A percentile compares a stretch with the other conserved stretches of the same genome.
Evolutionary conservation across 495 filamentous ascomycete genomes (phyloP).

Genomic region (Penicillium diatomitis): DNA sequence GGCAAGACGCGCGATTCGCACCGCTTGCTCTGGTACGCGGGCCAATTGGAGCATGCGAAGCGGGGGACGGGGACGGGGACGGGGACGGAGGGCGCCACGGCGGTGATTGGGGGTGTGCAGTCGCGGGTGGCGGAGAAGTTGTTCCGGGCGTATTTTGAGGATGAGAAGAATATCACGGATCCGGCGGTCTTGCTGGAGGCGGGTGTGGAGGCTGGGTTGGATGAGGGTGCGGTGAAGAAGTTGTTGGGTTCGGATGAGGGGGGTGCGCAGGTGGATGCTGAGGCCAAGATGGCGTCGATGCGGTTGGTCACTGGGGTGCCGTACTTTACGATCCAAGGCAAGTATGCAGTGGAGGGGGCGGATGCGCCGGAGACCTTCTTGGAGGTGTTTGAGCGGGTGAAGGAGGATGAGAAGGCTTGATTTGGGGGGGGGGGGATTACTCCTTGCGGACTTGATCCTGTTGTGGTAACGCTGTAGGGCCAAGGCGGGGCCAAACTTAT

Average conservation of each 20-base stretch:
- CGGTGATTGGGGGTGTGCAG: conserved; percentile 35
- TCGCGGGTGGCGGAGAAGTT: conserved; percentile 57
- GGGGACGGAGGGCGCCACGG: neutral
- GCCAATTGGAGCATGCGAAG: conserved; percentile 42
- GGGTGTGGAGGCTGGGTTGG: conserved; percentile 54
- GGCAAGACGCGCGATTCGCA: conserved; percentile 76
- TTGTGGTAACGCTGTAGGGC: too few species aligned
- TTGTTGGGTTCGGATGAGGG: conserved; percentile 57
- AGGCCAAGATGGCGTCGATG: conserved; percentile 50
- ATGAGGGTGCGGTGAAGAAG: conserved; percentile 45
- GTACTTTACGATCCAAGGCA: conserved; percentile 58
- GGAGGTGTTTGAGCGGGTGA: conserved; percentile 44
- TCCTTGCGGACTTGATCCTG: too few species aligned
- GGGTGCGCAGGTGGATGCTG: conserved; percentile 59
- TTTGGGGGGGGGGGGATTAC: neutral
- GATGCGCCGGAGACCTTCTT: conserved; percentile 52
- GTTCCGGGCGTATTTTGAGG: conserved; percentile 68
- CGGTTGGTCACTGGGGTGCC: conserved; percentile 63
- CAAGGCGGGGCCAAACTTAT: too few species aligned
- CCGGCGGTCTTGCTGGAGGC: conserved; percentile 49
- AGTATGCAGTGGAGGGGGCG: conserved; percentile 54
- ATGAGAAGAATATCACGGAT: conserved; percentile 67
- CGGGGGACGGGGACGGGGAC: conserved; percentile 13
- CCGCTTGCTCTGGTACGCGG: conserved; percentile 61
- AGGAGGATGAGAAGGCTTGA: conserved; percentile 20